Evolutionary conservation across 2,329 filamentous ascomycete species (phyloP), one percentile per base, ranked within the genome.

Genomic region (Trichophyton simii): DNA sequence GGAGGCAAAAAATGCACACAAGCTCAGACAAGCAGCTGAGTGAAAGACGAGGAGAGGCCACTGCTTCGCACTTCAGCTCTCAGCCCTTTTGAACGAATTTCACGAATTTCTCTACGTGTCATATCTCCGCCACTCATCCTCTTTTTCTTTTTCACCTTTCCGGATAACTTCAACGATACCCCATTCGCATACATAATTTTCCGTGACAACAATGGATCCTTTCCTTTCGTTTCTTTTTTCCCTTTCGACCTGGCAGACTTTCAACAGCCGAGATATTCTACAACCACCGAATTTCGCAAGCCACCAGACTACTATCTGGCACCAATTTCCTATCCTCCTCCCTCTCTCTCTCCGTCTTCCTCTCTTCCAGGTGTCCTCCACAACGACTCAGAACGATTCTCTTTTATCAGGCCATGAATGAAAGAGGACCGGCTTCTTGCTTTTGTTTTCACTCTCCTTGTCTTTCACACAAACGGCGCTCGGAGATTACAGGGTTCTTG

Each of bases 1-100:
- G 71, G 79, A 81, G 64, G 77, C 78, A 28, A 72, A 73, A 41
- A 71, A 69, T 60, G 70, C 70, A 65, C 75, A 72, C 65, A 70
- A 65, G 58, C 50, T 62, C 34, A 55, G 61, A 44, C 61, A 63
- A 50, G 38, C 60, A 61, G 38, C 18, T 62, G 60, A 18, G 20
- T 61, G 42, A 55, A 22, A 22, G 61, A 38, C 11, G 8, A 38
- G 34, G 34, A 38, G 34, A 38, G 11, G 3, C 34, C 13, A 38
- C 34, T 38, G 11, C 34, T 13, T 4, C 34, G 63, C 48, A 41
- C 58, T 42, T 55, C 25, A 18, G 31, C n/a, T 25, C 22, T 8
- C 28, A 6, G 13, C 15, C 8, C 8, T 20, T 31, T 36, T 36
- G 52, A 55, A 55, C n/a, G 52, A 55, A 36, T 20, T 34, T 34